Evolutionary conservation across 2,329 filamentous ascomycete genomes (phyloP), one percentile per base, ranked within the genome.

Genomic region (Lecanicillium sp.): DNA sequence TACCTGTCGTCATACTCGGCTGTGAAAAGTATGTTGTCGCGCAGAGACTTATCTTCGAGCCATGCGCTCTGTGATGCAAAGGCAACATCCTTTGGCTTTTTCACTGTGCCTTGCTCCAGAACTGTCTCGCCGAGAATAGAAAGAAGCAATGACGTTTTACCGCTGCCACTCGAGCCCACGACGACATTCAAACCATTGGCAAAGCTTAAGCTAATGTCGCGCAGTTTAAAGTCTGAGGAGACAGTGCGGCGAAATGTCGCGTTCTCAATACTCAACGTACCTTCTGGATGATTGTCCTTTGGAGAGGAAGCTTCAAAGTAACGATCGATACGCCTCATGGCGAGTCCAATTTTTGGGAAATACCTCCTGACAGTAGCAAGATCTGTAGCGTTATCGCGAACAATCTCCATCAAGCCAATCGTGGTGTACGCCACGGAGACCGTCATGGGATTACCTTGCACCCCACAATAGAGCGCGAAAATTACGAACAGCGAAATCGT

Each of bases 391-490:
- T 74, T 71, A 30, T 62, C 60, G 5, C 72, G 66, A 38, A 76
- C 57, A 0, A 62, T 69, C 47, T 67, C 64, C 49, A 74, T 65
- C n/a, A 77, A 59, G 2, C 64, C 65, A 19, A 75, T 63, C 0
- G 72, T 68, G 3, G 73, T 75, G 49, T 75, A 77, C 5, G 72
- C 73, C 39, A 71, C 58, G n/a, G 72, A 67, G 9, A 73, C 71
- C 3, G 69, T 69, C 26, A 76, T 59, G 3, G 65, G 62, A 48
- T 67, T 58, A 27, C 67, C 60, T n/a, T 64, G 64, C 14, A 71
- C 65, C 2, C 66, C 57, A 8, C 70, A 66, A 41, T 73, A 67
- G 9, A 71, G 56, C 14, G 63, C 62, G 48, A 75, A 75, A 54
- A 74, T 75, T 20, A 68, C 56, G 11, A 76, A 57, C 38, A 76